Evolutionary conservation across 169 alveolate species (phyloP), one percentile per base, ranked within the genome.

Genomic region (Blepharisma undulans): DNA sequence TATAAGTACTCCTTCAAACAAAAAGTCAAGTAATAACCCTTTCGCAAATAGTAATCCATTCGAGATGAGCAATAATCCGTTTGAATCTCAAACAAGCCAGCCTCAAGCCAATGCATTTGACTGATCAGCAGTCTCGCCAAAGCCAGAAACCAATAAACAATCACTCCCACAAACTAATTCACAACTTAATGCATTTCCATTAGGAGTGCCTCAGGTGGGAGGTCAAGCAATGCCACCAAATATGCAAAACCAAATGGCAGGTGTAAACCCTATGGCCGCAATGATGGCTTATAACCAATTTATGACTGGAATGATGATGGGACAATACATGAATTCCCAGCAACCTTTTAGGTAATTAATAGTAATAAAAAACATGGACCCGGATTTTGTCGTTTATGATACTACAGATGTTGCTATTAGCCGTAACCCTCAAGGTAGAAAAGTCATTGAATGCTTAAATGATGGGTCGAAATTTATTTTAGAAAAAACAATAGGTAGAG

Each of bases 401-500:
- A 48, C 66, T 48, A 48, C 66, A 48, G 66, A 48, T 2, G 66
- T 48, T 48, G 66, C 66, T 48, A 48, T 48, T 48, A 48, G 66
- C 66, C 66, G 66, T 48, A 48, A 48, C 66, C 66, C 66, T 48
- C 66, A 76, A 18, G 87, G 87, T 19, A 88, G 59, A 30, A 88
- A 27, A 74, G 87, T 76, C 29, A 72, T 88, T 22, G 79, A 72
- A 25, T 76, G 78, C 77, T 29, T 76, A 21, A 72, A 36, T 21
- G 92, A 88, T 48, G 59, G 79, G 29, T 76, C 87, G 7, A 18
- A 30, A 25, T 76, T 88, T 34, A 72, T 76, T 19, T 36, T 88
- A 3, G 74, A 22, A 27, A 48, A 76, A 88, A 88, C 85, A 25
- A 29, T 88, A 19, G 92, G 92, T 0, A 72, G 36, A 88, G 92